These are phyloP conservation scores for Dothistroma septosporum DNA, from an alignment of 2,329 filamentous ascomycete species.

Conservation along the genomic window DNA sequence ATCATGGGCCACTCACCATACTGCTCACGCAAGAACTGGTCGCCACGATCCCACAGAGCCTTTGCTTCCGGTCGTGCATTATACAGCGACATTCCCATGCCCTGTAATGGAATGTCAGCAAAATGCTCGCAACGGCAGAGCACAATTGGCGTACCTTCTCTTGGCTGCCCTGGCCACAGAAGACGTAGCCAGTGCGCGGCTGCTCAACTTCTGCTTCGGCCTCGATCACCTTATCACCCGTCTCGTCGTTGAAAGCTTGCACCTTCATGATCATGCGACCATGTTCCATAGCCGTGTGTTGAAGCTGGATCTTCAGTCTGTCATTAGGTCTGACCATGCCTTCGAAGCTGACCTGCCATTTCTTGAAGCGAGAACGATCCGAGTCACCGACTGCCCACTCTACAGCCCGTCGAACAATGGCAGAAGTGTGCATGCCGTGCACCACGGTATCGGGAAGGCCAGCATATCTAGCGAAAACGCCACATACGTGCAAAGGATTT, in stretches of 20 bases:
- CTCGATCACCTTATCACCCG: background rate
- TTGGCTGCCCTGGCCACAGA: constrained; percentile 2
- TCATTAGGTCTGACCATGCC: background rate
- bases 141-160: background rate
- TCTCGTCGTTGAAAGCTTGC: background rate
- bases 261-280: background rate
- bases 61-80: background rate
- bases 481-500: background rate
- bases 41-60: background rate
- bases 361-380: background rate
- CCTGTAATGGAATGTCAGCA: background rate
- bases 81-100: background rate
- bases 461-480: background rate
- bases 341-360: background rate
- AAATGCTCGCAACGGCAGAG: background rate
- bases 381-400: background rate
- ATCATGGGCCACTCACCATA: background rate
- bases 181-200: background rate
- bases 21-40: background rate
- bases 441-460: background rate
- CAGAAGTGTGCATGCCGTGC: constrained; percentile 1
- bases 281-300: background rate
- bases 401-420: background rate
- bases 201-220: background rate
- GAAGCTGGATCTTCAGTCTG: background rate